Conservation (phyloP, 306 rosid genomes). For the Quercus rubra region DNA sequence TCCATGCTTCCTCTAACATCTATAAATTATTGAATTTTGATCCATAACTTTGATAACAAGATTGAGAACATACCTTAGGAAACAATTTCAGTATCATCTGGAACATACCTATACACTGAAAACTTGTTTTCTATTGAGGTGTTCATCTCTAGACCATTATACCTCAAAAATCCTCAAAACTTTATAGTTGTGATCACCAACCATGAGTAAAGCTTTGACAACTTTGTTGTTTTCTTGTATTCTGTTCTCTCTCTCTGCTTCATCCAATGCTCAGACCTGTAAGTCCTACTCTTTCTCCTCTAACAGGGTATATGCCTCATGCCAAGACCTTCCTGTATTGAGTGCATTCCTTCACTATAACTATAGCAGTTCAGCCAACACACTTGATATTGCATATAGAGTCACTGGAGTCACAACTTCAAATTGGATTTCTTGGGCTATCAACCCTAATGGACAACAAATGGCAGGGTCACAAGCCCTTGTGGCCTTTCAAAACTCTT, state of each 20-base stretch:
- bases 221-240: constrained; percentile 4
- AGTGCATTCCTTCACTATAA: constrained; percentile 64
- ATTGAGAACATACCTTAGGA: background rate
- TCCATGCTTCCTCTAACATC: background rate
- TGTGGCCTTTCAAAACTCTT: constrained; percentile 38
- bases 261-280: constrained; percentile 57
- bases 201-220: background rate
- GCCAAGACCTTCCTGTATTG: constrained; percentile 47
- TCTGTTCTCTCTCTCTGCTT: constrained; percentile 21
- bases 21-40: background rate
- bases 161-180: background rate
- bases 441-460: constrained; percentile 23
- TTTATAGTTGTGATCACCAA: background rate
- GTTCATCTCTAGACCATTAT: background rate
- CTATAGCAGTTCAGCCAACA: constrained; percentile 22
- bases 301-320: constrained; percentile 26
- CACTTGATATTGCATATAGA: constrained; percentile 55
- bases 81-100: background rate
- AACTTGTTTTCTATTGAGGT: background rate
- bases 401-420: constrained; percentile 26
- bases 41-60: background rate
- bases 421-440: constrained; percentile 74
- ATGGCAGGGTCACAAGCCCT: constrained; percentile 60
- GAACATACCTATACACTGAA: background rate
- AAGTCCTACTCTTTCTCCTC: background rate